These are phyloP conservation scores for Microcyclospora pomicola DNA, from an alignment of 2,329 filamentous ascomycete genomes.

Conservation along the genomic window DNA sequence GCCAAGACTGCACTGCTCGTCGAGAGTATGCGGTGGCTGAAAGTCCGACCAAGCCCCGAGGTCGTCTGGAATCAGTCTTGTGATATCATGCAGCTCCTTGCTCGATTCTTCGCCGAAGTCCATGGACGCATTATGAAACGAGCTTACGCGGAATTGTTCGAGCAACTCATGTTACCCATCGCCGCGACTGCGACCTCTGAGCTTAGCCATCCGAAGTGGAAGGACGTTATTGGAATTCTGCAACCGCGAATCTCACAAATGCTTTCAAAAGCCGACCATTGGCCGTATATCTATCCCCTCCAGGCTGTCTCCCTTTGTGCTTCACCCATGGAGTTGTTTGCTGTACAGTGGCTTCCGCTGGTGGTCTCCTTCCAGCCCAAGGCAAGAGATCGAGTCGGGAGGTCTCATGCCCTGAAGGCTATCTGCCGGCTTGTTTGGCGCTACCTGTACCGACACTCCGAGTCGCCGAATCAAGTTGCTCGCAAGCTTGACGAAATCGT, in stretches of 20 bases:
- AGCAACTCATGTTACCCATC: conserved; percentile 73
- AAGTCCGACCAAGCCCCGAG: conserved; percentile 58
- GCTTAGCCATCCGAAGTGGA: conserved; percentile 72
- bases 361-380: conserved; percentile 64
- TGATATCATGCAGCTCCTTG: conserved; percentile 71
- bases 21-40: conserved; percentile 80
- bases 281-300: conserved; percentile 76
- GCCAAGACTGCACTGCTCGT: conserved; percentile 76
- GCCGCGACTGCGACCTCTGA: conserved; percentile 68
- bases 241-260: conserved; percentile 69
- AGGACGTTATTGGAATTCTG: conserved; percentile 65
- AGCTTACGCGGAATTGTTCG: conserved; percentile 84
- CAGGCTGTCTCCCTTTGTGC: conserved; percentile 79
- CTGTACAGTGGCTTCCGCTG: conserved; percentile 73
- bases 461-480: conserved; percentile 51
- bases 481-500: conserved; percentile 85
- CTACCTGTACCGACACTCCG: conserved; percentile 68
- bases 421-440: conserved; percentile 88
- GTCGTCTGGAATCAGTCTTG: conserved; percentile 75
- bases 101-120: conserved; percentile 66
- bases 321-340: conserved; percentile 71
- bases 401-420: conserved; percentile 71
- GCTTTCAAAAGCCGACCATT: conserved; percentile 83
- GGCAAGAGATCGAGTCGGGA: conserved; percentile 68
- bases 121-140: conserved; percentile 86